Conservation (phyloP, 108 stramenopile species). For the Skeletonema menzelii region DNA sequence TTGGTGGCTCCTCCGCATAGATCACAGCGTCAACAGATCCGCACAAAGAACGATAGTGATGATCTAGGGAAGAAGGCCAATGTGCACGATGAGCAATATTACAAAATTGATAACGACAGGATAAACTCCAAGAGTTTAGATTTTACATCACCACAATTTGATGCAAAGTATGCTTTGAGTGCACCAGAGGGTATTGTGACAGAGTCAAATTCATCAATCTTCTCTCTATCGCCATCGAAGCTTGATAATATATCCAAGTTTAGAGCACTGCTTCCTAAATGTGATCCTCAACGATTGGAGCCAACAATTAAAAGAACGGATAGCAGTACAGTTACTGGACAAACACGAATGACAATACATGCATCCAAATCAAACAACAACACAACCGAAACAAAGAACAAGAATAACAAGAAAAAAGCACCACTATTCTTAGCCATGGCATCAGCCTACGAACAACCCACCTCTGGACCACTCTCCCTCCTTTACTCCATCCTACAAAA, state of each 20-base stretch:
- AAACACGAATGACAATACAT: neutral
- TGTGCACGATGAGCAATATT: slow-evolving; percentile 57
- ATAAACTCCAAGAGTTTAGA: slow-evolving; percentile 54
- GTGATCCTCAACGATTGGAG: slow-evolving; percentile 53
- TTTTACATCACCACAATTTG: slow-evolving; percentile 61
- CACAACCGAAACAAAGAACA: slow-evolving; percentile 4
- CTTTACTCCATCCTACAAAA: slow-evolving; percentile 52
- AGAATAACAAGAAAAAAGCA: slow-evolving; percentile 20
- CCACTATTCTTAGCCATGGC: slow-evolving; percentile 52
- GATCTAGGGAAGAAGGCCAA: neutral
- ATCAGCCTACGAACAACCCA: slow-evolving; percentile 28
- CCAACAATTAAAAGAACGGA: slow-evolving; percentile 19
- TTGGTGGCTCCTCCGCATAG: slow-evolving; percentile 44
- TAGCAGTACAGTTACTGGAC: neutral
- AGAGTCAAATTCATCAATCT: slow-evolving; percentile 48
- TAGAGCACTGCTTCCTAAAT: slow-evolving; percentile 40
- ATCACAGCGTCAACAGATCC: slow-evolving; percentile 10
- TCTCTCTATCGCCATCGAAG: neutral
- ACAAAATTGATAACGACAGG: slow-evolving; percentile 43
- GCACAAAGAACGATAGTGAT: neutral
- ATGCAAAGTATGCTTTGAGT: slow-evolving; percentile 60
- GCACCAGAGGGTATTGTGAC: slow-evolving; percentile 26
- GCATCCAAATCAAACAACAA: slow-evolving; percentile 3
- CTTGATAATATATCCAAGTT: slow-evolving; percentile 60
- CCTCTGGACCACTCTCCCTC: slow-evolving; percentile 64